Percentiles rank a stretch among this genome's conserved stretches.
phyloP scores from a whole-genome alignment of 148 eudicot genomes.

The Rhododendron ovatum region DNA sequence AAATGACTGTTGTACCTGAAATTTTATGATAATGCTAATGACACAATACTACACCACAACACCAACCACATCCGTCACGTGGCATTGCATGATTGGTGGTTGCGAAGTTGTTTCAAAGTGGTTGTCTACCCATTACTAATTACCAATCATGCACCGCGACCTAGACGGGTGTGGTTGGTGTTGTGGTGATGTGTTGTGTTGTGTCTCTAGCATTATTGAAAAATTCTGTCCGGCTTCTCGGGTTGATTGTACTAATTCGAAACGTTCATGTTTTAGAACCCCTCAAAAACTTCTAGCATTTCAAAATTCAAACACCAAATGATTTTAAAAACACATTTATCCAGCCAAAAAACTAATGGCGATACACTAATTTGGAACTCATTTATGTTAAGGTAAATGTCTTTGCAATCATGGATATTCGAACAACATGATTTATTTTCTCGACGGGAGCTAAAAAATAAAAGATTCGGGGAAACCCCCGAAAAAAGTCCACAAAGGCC shows the following conservation, averaged over 20 bases:
- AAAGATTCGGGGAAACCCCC: neutral
- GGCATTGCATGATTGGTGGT: too few relatives aligned
- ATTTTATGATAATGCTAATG: too few relatives aligned
- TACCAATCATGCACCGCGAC: neutral
- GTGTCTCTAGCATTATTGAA: neutral
- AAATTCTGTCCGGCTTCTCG: neutral
- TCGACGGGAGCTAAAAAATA: neutral
- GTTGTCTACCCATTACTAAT: too few relatives aligned
- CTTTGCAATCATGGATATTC: neutral
- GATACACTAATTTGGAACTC: neutral
- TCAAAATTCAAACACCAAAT: neutral
- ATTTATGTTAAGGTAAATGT: neutral
- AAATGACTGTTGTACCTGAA: too few relatives aligned
- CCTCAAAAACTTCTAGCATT: neutral
- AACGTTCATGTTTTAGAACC: neutral
- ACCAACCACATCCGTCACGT: too few relatives aligned
- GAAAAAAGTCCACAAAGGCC: neutral
- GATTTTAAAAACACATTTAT: neutral
- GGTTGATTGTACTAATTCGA: neutral
- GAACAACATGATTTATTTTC: too few relatives aligned
- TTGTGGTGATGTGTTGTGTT: too few relatives aligned
- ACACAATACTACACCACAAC: too few relatives aligned
- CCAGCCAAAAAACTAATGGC: neutral
- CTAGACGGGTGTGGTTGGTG: neutral
- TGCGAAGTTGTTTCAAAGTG: too few relatives aligned